Evolutionary conservation across 805 yeast genomes (phyloP).

Genomic region (Candida orba): DNA sequence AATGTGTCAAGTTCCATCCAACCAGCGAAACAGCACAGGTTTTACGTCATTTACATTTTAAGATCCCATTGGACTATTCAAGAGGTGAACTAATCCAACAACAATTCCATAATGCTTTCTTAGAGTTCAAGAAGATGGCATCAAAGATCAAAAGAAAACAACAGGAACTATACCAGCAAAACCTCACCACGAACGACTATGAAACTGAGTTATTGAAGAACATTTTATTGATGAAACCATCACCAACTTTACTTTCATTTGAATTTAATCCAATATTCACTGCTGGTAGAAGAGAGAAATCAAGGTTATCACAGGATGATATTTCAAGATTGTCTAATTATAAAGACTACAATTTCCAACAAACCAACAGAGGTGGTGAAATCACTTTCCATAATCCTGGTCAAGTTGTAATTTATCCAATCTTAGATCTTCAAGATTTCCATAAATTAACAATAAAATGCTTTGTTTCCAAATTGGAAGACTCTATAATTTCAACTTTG

Average conservation of each 20-base stretch:
- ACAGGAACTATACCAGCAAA: slow-evolving; percentile 31
- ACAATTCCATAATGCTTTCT: slow-evolving; percentile 45
- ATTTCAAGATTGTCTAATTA: slow-evolving; percentile 21
- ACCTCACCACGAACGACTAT: slow-evolving; percentile 35
- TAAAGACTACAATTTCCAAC: slow-evolving; percentile 59
- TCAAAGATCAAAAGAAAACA: slow-evolving; percentile 38
- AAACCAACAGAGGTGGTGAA: slow-evolving; percentile 89
- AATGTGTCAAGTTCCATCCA: slow-evolving; percentile 25
- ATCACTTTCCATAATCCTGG: slow-evolving; percentile 97
- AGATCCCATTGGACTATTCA: slow-evolving; percentile 31
- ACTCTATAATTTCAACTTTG: slow-evolving; percentile 45
- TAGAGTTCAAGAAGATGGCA: slow-evolving; percentile 49
- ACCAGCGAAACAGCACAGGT: slow-evolving; percentile 26
- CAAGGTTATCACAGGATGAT: slow-evolving; percentile 31
- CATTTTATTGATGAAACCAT: slow-evolving; percentile 43
- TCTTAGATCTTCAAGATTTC: slow-evolving; percentile 62
- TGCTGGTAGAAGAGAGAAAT: slow-evolving; percentile 79
- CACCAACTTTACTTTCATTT: slow-evolving; percentile 69
- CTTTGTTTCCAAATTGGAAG: slow-evolving; percentile 57
- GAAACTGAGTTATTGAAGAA: slow-evolving; percentile 39
- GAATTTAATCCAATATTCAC: slow-evolving; percentile 86
- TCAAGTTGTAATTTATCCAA: slow-evolving; percentile 79
- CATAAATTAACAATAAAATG: slow-evolving; percentile 51
- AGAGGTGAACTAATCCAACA: slow-evolving; percentile 53
- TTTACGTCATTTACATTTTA: slow-evolving; percentile 39